phyloP scores from a whole-genome alignment of 148 eudicot genomes.

The Fallopia convolvulus region DNA sequence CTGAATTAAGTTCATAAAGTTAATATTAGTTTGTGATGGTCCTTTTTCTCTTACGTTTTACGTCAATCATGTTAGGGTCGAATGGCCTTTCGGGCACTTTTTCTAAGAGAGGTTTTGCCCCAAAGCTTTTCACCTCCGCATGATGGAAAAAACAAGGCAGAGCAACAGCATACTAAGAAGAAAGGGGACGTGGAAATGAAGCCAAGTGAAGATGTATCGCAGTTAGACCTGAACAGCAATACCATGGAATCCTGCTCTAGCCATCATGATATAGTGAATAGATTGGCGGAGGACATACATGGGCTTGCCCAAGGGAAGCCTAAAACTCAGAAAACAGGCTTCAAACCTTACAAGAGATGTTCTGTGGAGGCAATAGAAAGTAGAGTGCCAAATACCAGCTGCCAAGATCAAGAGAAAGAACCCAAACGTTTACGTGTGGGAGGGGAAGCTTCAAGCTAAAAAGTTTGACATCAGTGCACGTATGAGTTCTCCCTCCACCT shows the following conservation, averaged over 20 bases:
- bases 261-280: slow-evolving; percentile 20
- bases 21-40: background rate
- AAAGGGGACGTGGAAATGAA: slow-evolving; percentile 7
- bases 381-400: slow-evolving; percentile 24
- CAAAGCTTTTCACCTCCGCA: slow-evolving; percentile 82
- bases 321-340: slow-evolving; percentile 57
- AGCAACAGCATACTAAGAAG: slow-evolving; percentile 15
- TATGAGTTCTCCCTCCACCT: background rate
- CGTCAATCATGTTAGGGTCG: slow-evolving; percentile 51
- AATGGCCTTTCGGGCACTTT: slow-evolving; percentile 76
- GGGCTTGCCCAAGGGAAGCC: slow-evolving; percentile 42
- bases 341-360: slow-evolving; percentile 94
- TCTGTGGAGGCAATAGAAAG: slow-evolving; percentile 67
- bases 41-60: background rate
- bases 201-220: slow-evolving; percentile 22
- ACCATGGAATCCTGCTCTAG: slow-evolving; percentile 30
- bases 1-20: background rate
- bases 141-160: slow-evolving; percentile 20
- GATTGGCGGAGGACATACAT: slow-evolving; percentile 23
- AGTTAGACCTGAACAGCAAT: slow-evolving; percentile 46
- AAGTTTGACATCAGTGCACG: background rate
- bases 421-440: slow-evolving; percentile 75
- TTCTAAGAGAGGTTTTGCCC: slow-evolving; percentile 68
- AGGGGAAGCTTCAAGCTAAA: slow-evolving; percentile 39
- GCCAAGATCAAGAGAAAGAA: slow-evolving; percentile 58